These are phyloP conservation scores for Aciculosporium take DNA, from an alignment of 2,329 filamentous ascomycete species.

Conservation along the genomic window DNA sequence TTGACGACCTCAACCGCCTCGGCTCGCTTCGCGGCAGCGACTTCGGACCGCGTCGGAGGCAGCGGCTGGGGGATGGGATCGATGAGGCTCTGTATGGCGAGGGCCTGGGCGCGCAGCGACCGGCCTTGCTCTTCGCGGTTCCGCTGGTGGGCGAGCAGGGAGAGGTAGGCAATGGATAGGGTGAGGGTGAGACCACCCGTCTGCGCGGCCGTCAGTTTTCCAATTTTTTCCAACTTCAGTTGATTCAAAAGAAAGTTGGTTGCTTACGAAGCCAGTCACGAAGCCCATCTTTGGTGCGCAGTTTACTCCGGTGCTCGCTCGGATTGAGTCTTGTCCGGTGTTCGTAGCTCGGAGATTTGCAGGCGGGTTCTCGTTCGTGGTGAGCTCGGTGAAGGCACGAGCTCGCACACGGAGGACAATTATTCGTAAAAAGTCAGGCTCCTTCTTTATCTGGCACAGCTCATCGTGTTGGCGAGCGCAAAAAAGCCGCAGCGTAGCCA, in stretches of 20 bases:
- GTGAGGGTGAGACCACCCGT: constrained; percentile 65
- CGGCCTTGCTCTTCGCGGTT: constrained; percentile 47
- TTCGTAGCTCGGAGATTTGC: constrained; percentile 11
- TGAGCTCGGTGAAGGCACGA: background rate
- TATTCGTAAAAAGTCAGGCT: background rate
- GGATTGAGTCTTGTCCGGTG: background rate
- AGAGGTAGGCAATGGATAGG: constrained; percentile 57
- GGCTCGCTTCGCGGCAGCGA: constrained; percentile 35
- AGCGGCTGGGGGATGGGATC: constrained; percentile 32
- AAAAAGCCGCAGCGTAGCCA: constrained; percentile 10
- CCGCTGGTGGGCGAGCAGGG: constrained; percentile 53
- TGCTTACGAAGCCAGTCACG: constrained; percentile 53
- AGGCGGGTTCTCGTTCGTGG: constrained; percentile 17
- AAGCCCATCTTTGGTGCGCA: constrained; percentile 46
- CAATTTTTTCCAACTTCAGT: too few relatives aligned
- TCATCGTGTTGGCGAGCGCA: constrained; percentile 20
- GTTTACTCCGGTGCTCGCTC: constrained; percentile 1
- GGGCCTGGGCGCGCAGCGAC: constrained; percentile 41
- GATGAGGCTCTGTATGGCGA: constrained; percentile 37
- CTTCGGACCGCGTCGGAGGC: constrained; percentile 35
- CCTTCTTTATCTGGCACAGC: constrained; percentile 13
- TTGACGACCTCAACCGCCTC: constrained; percentile 54
- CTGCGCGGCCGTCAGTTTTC: too few relatives aligned
- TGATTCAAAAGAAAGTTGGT: background rate
- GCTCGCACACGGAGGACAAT: background rate